Evolutionary conservation across 2,329 filamentous ascomycete genomes (phyloP), one percentile per base, ranked within the genome.

Genomic region (Malbranchea cinnamomea): DNA sequence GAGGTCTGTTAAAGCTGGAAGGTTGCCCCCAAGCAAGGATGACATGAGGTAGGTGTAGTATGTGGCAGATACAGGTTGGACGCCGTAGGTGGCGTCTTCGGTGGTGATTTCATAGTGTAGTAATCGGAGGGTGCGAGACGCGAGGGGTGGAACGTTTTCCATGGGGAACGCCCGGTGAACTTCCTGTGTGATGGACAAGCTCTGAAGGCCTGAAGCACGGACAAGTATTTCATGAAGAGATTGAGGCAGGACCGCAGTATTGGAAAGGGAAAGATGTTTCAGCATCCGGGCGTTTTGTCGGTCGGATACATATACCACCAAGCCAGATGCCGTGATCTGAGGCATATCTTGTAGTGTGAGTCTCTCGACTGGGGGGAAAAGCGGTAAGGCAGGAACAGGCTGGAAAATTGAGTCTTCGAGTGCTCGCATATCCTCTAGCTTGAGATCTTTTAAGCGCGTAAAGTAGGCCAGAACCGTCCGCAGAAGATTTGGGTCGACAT

Each of bases 21-120:
- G 65, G 5, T 72, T 69, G 37, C 77, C 78, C 10, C 73, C 68
- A 36, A 89, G 71, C 18, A 95, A 69, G 0, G 82, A 92, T n/a
- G 70, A 70, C 15, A 82, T 75, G 12, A 95, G 70, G 53, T 93
- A 93, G 37, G 72, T 70, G 54, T 94, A 92, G 58, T 93, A 91
- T 11, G 65, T 68, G 14, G 60, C 56, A 5, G 62, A 57, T 1
- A 66, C 61, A 1, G 61, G 55, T 28, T 65, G 60, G 29, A 67
- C 50, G 7, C 59, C 54, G 36, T 71, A 78, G 7, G 74, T 64
- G 13, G 72, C 69, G 1, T 69, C 59, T 3, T 45, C 35, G 5
- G 52, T 54, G 7, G 71, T 77, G 48, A 95, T 80, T 54, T 94
- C 87, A 49, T 76, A 94, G 43, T 87, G 77, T 9, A 95, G 60